A percentile compares a stretch with the other conserved stretches of the same genome.
Evolutionary conservation across 768 basidiomycete genomes (phyloP).

Genomic region (Hypholoma fasciculare): DNA sequence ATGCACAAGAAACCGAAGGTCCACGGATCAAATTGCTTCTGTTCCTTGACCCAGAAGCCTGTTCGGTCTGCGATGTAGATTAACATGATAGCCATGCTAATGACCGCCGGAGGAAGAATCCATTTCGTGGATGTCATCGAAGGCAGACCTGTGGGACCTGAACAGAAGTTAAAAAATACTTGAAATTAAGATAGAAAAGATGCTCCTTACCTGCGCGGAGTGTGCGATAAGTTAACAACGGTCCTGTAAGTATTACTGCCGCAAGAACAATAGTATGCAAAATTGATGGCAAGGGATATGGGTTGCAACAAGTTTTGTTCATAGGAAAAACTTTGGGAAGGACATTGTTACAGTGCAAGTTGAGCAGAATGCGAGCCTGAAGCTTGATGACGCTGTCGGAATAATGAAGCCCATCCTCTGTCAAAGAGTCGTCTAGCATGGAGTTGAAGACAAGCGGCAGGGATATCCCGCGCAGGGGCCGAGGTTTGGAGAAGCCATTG

Average conservation of each 20-base stretch:
- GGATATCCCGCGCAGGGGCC: conserved; percentile 33
- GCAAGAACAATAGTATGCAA: conserved; percentile 56
- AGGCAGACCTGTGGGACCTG: conserved; percentile 8
- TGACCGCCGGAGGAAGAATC: conserved; percentile 48
- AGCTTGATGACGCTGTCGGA: conserved; percentile 56
- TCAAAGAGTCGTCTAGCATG: conserved; percentile 72
- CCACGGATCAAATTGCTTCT: conserved; percentile 78
- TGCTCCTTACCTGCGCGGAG: conserved; percentile 15
- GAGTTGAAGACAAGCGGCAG: conserved; percentile 81
- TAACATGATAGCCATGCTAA: conserved; percentile 66
- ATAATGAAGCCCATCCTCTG: conserved; percentile 86
- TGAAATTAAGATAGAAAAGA: neutral
- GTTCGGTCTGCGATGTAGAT: conserved; percentile 86
- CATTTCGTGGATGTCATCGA: conserved; percentile 5
- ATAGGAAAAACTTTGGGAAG: conserved; percentile 63
- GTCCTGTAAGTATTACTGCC: conserved; percentile 50
- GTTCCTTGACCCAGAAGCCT: conserved; percentile 84
- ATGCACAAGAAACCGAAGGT: conserved; percentile 64
- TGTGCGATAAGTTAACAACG: conserved; percentile 39
- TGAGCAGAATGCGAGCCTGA: conserved; percentile 80
- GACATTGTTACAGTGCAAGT: conserved; percentile 76
- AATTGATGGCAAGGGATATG: conserved; percentile 66
- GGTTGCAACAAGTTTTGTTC: conserved; percentile 79
- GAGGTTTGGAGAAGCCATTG: conserved; percentile 11
- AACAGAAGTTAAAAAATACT: neutral